Base-by-base conservation (phyloP, 2,329 filamentous ascomycete genomes). In the Dactylellina drechsleri region DNA sequence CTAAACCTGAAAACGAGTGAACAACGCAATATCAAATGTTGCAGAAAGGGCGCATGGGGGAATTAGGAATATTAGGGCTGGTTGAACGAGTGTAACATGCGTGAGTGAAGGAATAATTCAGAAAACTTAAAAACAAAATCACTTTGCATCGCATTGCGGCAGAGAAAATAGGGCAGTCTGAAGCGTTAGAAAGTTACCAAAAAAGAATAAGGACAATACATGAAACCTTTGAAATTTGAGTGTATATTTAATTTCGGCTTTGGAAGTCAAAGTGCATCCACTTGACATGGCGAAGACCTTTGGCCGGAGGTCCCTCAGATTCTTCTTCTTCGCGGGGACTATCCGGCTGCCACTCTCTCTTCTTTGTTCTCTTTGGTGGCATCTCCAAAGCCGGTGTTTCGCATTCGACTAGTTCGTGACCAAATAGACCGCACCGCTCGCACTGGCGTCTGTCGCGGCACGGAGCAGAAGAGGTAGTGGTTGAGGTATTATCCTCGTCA, bases 391-490 rank as follows among this genome's bases (percentile, higher is more conserved):
- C 72, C 5, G 72, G 72, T 15, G 72, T 76, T 36, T 70, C 57
- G 45, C 72, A 76, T 54, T 76, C 72, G 4, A 66, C 66, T 16
- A 76, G 65, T 47, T 70, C 72, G 47, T 76, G 72, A 20, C 72
- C 72, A 53, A 76, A 76, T 15, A 76, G 49, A 28, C 72, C 72
- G 66, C 72, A 76, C 15, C 72, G 61, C 65, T 76, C 72, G 60
- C 72, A 76, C 62, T 76, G 72, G 65, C 72, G 59, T 64, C 72
- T 64, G 47, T 71, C 71, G 58, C 71, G 71, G 52, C 71, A 75
- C 6, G 71, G 71, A 36, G 64, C 64, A 36, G 71, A 75, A 15
- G 71, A 75, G 53, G 71, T 75, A 16, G 71, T 75, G 23, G 71
- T 76, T 6, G 72, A 76, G 12, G 53, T 64, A 40, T 76, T 76